These are phyloP conservation scores for Yarrowia sp. DNA, from an alignment of 805 yeast genomes.

Conservation along the genomic window DNA sequence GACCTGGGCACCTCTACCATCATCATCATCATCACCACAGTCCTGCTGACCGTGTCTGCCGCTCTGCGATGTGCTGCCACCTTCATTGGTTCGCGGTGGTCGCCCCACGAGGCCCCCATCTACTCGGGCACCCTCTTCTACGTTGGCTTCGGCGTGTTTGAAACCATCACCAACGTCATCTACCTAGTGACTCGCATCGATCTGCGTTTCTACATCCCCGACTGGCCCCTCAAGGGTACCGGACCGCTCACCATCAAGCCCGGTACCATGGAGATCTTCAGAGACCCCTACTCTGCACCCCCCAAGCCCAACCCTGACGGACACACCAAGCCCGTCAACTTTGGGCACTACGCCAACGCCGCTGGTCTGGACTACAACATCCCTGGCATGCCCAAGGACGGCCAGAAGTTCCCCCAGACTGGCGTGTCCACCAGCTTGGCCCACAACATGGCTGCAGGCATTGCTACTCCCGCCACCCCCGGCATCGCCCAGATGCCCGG, in stretches of 20 bases:
- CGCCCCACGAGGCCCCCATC: conserved; percentile 19
- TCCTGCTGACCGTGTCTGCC: conserved; percentile 21
- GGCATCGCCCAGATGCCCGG: conserved; percentile 29
- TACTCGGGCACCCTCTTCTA: conserved; percentile 56
- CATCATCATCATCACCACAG: conserved; percentile 26
- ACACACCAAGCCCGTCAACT: not conserved
- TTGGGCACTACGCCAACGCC: conserved; percentile 24
- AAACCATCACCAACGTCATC: conserved; percentile 61
- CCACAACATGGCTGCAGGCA: conserved; percentile 20
- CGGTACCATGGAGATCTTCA: conserved; percentile 32
- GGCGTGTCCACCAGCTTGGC: conserved; percentile 13
- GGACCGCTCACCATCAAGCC: conserved; percentile 26
- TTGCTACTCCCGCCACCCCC: conserved; percentile 23
- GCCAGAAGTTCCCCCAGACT: conserved; percentile 1
- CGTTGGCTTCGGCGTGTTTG: conserved; percentile 72
- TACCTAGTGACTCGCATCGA: conserved; percentile 74
- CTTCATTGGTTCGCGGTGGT: conserved; percentile 20
- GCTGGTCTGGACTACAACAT: conserved; percentile 25
- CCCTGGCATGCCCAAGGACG: conserved; percentile 23
- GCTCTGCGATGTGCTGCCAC: conserved; percentile 22
- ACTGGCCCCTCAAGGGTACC: conserved; percentile 53
- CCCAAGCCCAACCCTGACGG: not conserved
- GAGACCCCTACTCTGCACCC: conserved; percentile 27
- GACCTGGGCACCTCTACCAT: conserved; percentile 19
- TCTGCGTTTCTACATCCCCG: conserved; percentile 81